These are phyloP conservation scores for Angophora floribunda DNA, from an alignment of 345 rosid genomes.

Conservation along the genomic window DNA sequence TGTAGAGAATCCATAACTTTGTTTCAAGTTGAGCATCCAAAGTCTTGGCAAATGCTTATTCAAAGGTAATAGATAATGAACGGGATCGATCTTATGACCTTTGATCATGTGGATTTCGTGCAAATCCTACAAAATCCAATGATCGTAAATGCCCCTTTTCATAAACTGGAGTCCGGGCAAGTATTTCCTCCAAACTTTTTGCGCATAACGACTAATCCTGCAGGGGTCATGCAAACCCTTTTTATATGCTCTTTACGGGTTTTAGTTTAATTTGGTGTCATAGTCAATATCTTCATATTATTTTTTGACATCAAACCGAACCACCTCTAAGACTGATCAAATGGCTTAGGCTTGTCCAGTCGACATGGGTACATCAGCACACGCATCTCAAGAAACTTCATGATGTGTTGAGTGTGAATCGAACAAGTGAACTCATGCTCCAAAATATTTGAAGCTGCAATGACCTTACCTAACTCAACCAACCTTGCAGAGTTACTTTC, in stretches of 20 bases:
- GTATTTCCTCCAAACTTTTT: not conserved
- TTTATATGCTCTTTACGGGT: not conserved
- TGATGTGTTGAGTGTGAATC: not conserved
- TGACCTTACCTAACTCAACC: not conserved
- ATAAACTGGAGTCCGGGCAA: not conserved
- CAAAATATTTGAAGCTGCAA: not conserved
- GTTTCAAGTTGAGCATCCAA: not conserved
- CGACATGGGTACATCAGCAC: not conserved
- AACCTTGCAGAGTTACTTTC: not conserved
- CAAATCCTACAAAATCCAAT: not conserved
- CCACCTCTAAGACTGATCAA: not conserved
- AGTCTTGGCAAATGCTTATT: not conserved
- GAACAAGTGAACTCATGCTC: not conserved
- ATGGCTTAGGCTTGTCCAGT: accelerated
- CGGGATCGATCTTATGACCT: not conserved
- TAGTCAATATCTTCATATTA: not conserved
- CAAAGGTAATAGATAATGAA: not conserved
- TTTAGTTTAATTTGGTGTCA: not conserved
- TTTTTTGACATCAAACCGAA: not conserved
- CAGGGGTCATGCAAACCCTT: not conserved
- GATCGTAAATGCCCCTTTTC: not conserved
- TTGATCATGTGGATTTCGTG: not conserved
- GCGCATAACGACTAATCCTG: not conserved
- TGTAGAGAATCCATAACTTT: not conserved
- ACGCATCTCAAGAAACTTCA: not conserved